Evolutionary conservation across 2,329 filamentous ascomycete genomes (phyloP), one percentile per base, ranked within the genome.

Genomic region (Diaporthe amygdali): DNA sequence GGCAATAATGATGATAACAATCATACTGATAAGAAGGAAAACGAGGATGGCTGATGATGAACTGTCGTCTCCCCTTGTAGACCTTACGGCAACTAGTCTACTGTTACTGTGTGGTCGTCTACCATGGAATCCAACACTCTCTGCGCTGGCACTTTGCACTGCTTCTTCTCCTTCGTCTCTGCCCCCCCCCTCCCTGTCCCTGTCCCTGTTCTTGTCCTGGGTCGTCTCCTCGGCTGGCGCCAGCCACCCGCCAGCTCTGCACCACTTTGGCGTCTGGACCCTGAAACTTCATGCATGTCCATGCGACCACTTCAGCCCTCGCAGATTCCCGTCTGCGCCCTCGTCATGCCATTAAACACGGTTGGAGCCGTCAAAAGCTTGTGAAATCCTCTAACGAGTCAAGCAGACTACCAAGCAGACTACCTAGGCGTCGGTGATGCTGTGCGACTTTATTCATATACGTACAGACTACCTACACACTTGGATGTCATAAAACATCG

Each of bases 321-420:
- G 39, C 56, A 63, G 39, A 63, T 47, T 47, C 39, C 41, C 59
- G 41, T 5, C 27, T 10, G 27, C 20, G 59, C 1, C 51, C 41
- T 34, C 59, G 41, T 63, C 59, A 63, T 63, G 59, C 59, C 41
- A 63, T 63, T 34, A 63, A 63, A 47, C 41, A 63, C 27, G 41
- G 59, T 47, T 63, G 27, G 59, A 17, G 59, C 59, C 59, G 59
- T 63, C 59, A 63, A 47, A 63, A 63, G 59, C 59, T 63, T 63
- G 41, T 47, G 39, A 41, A n/a, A 30, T 63, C 46, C 39, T 63
- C 56, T 46, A 46, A 46, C 56, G 56, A 63, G 56, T 63, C 56
- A 63, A 22, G 39, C 17, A 63, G 27, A 34, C 32, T 32, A 14
- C 37, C 15, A 14, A 12, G 37, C 10, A 39, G 37, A 8, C 37